A percentile compares a stretch with the other conserved stretches of the same genome.
Conservation (phyloP, 345 rosid species). For the Salix udensis region DNA sequence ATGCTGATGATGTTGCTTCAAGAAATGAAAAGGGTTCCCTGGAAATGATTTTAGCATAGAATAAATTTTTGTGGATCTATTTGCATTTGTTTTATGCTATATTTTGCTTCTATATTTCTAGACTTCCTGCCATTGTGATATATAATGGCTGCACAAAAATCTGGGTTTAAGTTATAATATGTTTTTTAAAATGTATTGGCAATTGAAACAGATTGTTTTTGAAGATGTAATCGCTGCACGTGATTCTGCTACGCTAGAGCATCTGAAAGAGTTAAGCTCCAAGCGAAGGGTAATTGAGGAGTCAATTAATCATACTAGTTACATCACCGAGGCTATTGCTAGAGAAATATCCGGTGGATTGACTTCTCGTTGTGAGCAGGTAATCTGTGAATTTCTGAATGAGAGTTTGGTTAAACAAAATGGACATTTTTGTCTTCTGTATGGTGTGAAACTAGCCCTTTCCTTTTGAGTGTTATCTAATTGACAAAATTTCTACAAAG, state of each 20-base stretch:
- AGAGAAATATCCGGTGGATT: constrained; percentile 71
- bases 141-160: neutral
- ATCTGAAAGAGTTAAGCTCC: constrained; percentile 56
- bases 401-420: neutral
- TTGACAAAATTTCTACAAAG: neutral
- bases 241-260: constrained; percentile 54
- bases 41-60: neutral
- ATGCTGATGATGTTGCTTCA: neutral
- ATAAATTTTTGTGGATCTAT: neutral
- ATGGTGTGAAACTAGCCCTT: neutral
- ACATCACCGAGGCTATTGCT: constrained; percentile 53
- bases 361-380: constrained; percentile 55
- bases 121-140: too few species aligned
- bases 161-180: neutral
- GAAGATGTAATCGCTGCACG: constrained; percentile 47
- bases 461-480: neutral
- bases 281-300: constrained; percentile 62
- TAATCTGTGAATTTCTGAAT: constrained; percentile 9
- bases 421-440: neutral
- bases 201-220: constrained; percentile 47
- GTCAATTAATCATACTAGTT: constrained; percentile 57
- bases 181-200: neutral
- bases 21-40: neutral
- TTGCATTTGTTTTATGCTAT: neutral
- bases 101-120: neutral